Conservation (phyloP, 192 early-diverging fungal genomes). For the Fimicolochytrium jonesii region DNA sequence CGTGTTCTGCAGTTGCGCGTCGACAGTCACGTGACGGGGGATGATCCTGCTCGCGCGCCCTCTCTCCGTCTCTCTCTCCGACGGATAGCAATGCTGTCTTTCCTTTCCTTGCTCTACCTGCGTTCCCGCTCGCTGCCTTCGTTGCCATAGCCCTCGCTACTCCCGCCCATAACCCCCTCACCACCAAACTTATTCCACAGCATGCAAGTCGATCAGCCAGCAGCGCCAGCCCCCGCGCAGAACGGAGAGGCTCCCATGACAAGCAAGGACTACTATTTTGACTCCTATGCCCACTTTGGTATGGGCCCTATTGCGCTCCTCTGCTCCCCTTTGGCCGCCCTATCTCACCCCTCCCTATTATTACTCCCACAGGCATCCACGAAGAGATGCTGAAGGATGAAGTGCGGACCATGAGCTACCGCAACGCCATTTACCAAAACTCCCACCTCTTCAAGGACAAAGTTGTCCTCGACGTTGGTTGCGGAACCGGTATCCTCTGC, state of each 20-base stretch:
- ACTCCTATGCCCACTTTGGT: slow-evolving; percentile 97
- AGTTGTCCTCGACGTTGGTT: slow-evolving; percentile 98
- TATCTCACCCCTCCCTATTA: neutral
- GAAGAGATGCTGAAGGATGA: slow-evolving; percentile 99
- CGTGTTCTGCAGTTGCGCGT: too few species aligned
- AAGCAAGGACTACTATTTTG: slow-evolving; percentile 84
- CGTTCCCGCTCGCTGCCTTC: neutral
- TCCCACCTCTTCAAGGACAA: slow-evolving; percentile 95
- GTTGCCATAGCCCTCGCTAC: neutral
- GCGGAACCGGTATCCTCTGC: slow-evolving; percentile 96
- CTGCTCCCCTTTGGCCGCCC: neutral
- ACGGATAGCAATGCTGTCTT: too few species aligned
- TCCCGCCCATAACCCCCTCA: neutral
- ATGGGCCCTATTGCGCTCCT: slow-evolving; percentile 11
- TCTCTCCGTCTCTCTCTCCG: too few species aligned
- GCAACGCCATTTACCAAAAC: slow-evolving; percentile 93
- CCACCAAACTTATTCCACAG: neutral
- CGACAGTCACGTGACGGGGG: too few species aligned
- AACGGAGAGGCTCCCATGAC: slow-evolving; percentile 18
- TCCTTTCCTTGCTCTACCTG: neutral
- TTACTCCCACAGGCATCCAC: slow-evolving; percentile 63
- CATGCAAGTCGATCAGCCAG: neutral
- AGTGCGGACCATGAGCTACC: slow-evolving; percentile 89
- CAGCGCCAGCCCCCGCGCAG: neutral
- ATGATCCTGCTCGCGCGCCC: too few species aligned